Conservation (phyloP, 257 asterid species). For the Hygrophila difformis region DNA sequence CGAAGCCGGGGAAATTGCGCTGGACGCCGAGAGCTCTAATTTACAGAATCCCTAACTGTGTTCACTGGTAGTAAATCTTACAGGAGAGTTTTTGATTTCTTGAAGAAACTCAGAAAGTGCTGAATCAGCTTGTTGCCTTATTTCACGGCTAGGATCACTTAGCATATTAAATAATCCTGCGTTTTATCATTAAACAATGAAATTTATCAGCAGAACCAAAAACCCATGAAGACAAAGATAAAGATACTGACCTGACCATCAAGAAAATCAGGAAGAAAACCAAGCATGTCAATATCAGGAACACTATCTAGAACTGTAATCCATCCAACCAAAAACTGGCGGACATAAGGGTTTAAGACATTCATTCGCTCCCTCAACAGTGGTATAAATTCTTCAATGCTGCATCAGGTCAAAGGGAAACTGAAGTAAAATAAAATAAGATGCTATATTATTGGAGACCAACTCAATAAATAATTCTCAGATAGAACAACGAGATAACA, state of each 20-base stretch:
- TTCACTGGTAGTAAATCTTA: too few species aligned
- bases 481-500: constrained; percentile 12
- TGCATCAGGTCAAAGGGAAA: constrained; percentile 25
- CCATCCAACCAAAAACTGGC: constrained; percentile 98
- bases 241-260: constrained; percentile 39
- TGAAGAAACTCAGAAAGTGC: constrained; percentile 95
- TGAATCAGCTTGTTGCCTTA: constrained; percentile 98
- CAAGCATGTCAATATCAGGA: constrained; percentile 92
- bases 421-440: constrained; percentile 18
- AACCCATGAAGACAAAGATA: constrained; percentile 12
- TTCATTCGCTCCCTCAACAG: constrained; percentile 91
- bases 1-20: too few species aligned
- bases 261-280: constrained; percentile 31
- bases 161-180: constrained; percentile 94
- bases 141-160: constrained; percentile 86
- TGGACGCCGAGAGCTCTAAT: too few species aligned
- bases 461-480: constrained; percentile 10
- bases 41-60: too few species aligned
- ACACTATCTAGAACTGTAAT: constrained; percentile 96
- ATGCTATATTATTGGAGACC: constrained; percentile 5
- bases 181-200: constrained; percentile 15
- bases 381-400: constrained; percentile 96
- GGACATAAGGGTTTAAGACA: constrained; percentile 87
- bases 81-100: constrained; percentile 95
- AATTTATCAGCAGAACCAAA: constrained; percentile 15